Percentiles rank a stretch among this genome's conserved stretches.
phyloP scores from a whole-genome alignment of 75 land plant genomes.

The Pinus tabuliformis region DNA sequence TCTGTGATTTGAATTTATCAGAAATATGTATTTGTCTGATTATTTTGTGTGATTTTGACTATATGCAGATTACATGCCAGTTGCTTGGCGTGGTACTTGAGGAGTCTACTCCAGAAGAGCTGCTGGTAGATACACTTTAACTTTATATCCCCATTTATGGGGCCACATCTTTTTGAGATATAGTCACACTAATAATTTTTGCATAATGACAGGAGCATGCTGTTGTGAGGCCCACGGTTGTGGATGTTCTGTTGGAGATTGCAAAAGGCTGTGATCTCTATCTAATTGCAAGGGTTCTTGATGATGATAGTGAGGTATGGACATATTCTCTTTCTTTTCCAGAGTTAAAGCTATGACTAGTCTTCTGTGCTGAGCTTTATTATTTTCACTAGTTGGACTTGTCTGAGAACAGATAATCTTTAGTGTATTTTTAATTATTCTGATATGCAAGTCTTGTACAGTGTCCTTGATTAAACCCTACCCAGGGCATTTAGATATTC shows the following conservation, averaged over 20 bases:
- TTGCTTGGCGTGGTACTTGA: slow-evolving; percentile 87
- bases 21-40: neutral
- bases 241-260: slow-evolving; percentile 84
- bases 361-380: no score
- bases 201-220: slow-evolving; percentile 59
- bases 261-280: slow-evolving; percentile 89
- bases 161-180: no score
- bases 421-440: no score
- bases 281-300: slow-evolving; percentile 82
- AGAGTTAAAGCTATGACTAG: no score
- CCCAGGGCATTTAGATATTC: no score
- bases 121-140: slow-evolving; percentile 48
- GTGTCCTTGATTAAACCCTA: no score
- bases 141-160: neutral
- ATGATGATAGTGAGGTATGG: slow-evolving; percentile 90
- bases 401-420: no score
- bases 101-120: slow-evolving; percentile 79
- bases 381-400: no score
- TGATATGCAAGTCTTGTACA: no score
- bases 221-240: slow-evolving; percentile 75
- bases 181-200: neutral
- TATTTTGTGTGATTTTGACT: neutral
- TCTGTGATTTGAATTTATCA: no score
- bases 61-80: slow-evolving; percentile 75
- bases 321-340: no score